Conservation (phyloP, 176 grass and related monocot species). For the Zizania latifolia region DNA sequence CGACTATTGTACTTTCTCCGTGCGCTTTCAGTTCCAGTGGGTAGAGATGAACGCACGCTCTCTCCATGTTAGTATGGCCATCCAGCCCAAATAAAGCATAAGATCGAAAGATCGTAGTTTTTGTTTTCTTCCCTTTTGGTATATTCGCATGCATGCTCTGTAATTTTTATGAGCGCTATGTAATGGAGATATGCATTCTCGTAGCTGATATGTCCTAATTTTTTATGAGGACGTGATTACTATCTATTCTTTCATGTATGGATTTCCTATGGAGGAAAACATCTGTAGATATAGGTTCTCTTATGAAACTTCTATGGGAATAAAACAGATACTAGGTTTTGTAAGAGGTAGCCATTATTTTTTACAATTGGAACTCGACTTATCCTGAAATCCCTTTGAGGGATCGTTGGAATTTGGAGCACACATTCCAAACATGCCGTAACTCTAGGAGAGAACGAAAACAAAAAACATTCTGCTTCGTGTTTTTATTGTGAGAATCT, state of each 20-base stretch:
- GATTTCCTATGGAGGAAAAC: background rate
- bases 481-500: background rate
- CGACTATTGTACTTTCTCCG: background rate
- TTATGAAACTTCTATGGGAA: background rate
- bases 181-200: conserved; percentile 17
- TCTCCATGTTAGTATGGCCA: conserved; percentile 29
- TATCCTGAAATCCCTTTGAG: background rate
- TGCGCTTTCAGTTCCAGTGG: conserved; percentile 21
- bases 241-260: background rate
- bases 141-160: conserved; percentile 30
- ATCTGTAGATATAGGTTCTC: background rate
- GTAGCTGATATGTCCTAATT: background rate
- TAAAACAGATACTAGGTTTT: no score
- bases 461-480: background rate
- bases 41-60: conserved; percentile 8
- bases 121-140: background rate
- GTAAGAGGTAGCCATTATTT: no score
- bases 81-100: conserved; percentile 29
- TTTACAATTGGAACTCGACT: background rate
- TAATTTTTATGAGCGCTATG: conserved; percentile 19
- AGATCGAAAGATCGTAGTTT: background rate
- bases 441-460: background rate
- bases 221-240: background rate
- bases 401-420: no score
- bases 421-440: background rate